phyloP scores from a whole-genome alignment of 2,329 filamentous ascomycete species.

The Fusarium robinianum region DNA sequence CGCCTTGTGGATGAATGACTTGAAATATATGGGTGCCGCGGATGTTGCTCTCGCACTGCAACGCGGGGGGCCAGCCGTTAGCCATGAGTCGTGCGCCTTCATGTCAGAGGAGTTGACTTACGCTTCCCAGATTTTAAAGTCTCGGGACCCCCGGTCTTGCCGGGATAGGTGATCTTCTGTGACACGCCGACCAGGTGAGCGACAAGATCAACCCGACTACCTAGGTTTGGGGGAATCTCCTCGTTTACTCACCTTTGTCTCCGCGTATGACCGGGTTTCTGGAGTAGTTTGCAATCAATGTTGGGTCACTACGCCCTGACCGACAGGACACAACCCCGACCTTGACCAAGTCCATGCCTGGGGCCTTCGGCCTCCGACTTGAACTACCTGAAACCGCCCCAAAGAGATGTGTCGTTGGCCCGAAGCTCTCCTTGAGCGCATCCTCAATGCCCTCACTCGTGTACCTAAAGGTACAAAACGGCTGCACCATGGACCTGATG shows the following conservation, averaged over 20 bases:
- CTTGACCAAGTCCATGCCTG: conserved; percentile 7
- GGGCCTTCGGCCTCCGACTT: background rate
- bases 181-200: background rate
- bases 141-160: background rate
- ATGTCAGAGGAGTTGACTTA: background rate
- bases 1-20: conserved; percentile 1
- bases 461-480: conserved; percentile 14
- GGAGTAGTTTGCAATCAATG: conserved; percentile 18
- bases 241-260: conserved; percentile 1
- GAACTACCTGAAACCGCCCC: background rate
- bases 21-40: conserved; percentile 10
- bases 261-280: conserved; percentile 1
- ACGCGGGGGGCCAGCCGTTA: no score
- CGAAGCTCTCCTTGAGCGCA: conserved; percentile 1
- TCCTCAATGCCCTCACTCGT: conserved; percentile 5
- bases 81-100: background rate
- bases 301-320: background rate
- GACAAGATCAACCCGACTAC: no score
- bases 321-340: conserved; percentile 17
- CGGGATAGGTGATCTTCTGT: conserved; percentile 13
- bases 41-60: conserved; percentile 21
- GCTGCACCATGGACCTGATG: conserved; percentile 7
- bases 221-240: no score
- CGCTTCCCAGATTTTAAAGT: conserved; percentile 22
- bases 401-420: conserved; percentile 1